Percentiles rank a stretch among this genome's conserved stretches.
Conservation (phyloP, 1,139 yeast species). For the Kazachstania sp. region DNA sequence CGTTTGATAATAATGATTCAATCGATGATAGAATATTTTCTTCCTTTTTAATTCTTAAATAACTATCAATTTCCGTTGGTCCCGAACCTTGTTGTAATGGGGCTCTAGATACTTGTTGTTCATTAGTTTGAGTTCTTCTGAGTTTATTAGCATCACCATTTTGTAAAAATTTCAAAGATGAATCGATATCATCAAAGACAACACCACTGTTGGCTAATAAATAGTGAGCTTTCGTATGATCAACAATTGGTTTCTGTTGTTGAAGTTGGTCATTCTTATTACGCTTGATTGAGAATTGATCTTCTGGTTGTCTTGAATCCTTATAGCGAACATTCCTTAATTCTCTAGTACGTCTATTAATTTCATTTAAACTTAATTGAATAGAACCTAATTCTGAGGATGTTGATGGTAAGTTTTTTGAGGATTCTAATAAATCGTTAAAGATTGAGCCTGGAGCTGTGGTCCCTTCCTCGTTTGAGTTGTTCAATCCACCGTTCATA, state of each 20-base stretch:
- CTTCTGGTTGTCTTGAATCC: neutral
- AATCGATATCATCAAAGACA: constrained; percentile 78
- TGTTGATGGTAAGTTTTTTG: constrained; percentile 26
- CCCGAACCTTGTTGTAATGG: neutral
- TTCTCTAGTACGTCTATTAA: constrained; percentile 59
- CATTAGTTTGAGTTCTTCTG: neutral
- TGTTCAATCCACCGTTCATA: neutral
- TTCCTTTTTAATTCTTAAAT: constrained; percentile 62
- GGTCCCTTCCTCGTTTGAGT: neutral
- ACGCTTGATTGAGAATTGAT: neutral
- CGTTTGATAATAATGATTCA: constrained; percentile 66
- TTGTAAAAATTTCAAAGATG: constrained; percentile 43
- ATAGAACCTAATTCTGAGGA: constrained; percentile 30
- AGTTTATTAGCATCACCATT: constrained; percentile 2
- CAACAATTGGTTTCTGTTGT: constrained; percentile 17
- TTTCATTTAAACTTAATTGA: constrained; percentile 56
- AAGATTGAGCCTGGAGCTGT: constrained; percentile 13
- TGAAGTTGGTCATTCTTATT: neutral
- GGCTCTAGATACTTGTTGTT: neutral
- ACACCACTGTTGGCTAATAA: constrained; percentile 84
- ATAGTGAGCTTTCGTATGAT: constrained; percentile 83
- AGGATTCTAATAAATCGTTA: constrained; percentile 26
- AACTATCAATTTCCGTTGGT: constrained; percentile 41
- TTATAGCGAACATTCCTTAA: constrained; percentile 34
- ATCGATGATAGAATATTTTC: constrained; percentile 77